Evolutionary conservation across 2,329 filamentous ascomycete species (phyloP), one percentile per base, ranked within the genome.

Genomic region (Teratosphaeria epicoccoides): DNA sequence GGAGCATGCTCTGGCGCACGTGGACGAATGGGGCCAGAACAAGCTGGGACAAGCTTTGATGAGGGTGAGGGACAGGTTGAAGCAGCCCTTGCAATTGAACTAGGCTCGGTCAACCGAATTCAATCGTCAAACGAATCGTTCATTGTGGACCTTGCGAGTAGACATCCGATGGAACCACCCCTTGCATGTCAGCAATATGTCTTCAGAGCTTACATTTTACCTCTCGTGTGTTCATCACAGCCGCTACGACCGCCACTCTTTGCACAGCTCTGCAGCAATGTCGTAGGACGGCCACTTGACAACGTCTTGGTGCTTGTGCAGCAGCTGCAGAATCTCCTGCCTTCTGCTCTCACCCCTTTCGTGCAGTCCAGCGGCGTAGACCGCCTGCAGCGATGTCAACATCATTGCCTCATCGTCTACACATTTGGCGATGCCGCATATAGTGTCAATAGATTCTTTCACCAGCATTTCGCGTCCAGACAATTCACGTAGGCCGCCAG

Each of bases 381-480:
- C 56, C 52, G 69, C 71, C 53, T 71, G 68, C 5, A 68, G 67
- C 9, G 65, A 70, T 44, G 71, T 62, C 7, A 72, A 60, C 49
- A 66, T 66, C 24, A 64, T 68, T 17, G 64, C 64, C 50, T 66
- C 60, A n/a, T 70, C 68, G 2, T 57, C 61, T 24, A 69, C 60
- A 47, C 70, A 70, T 57, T 70, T 67, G 1, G 73, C 73, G 43
- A 77, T 75, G 1, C 74, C 74, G 51, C 72, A 73, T 14, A 77
- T 74, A 0, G 63, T 66, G 29, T 71, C 70, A 2, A 76, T 70
- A 10, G 72, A 68, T 28, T 73, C 70, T 23, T 71, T 66, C 4
- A 73, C 60, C 6, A 63, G 59, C 44, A 67, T 66, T 55, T 73
- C 69, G 33, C 70, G 64, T 23, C 66, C 62, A 28, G 70, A 54